phyloP scores from a whole-genome alignment of 1,284 basidiomycete genomes.

The Puccinia hordei region DNA sequence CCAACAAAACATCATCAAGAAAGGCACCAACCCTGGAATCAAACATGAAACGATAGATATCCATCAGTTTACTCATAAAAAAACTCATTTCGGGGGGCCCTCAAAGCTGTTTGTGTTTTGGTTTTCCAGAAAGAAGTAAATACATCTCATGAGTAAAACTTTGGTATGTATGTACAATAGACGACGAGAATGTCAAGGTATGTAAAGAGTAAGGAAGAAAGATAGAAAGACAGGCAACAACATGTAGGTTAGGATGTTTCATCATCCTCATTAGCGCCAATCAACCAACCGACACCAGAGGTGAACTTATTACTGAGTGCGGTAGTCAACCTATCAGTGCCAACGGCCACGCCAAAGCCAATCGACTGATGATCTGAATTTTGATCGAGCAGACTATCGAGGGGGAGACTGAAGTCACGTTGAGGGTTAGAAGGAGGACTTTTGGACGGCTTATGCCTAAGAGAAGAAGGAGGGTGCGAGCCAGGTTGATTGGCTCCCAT shows the following conservation, averaged over 20 bases:
- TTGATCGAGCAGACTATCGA: conserved; percentile 12
- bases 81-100: too few species aligned
- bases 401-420: conserved; percentile 7
- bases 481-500: neutral
- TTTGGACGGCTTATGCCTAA: neutral
- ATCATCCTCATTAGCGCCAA: conserved; percentile 68
- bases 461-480: neutral
- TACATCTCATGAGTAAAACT: neutral
- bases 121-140: too few species aligned
- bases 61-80: too few species aligned
- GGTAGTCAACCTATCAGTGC: conserved; percentile 66
- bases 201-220: conserved; percentile 3
- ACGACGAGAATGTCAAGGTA: neutral
- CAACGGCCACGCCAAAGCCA: conserved; percentile 60
- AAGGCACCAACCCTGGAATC: too few species aligned
- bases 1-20: too few species aligned
- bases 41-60: too few species aligned
- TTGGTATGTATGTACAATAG: neutral
- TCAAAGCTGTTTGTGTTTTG: too few species aligned
- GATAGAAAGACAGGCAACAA: neutral
- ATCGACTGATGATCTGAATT: neutral
- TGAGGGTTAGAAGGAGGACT: neutral
- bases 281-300: conserved; percentile 81
- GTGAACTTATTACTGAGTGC: conserved; percentile 74
- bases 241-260: conserved; percentile 46